A percentile compares a stretch with the other conserved stretches of the same genome.
Evolutionary conservation across 768 basidiomycete genomes (phyloP).

Genomic region (Termitomyces sp.): DNA sequence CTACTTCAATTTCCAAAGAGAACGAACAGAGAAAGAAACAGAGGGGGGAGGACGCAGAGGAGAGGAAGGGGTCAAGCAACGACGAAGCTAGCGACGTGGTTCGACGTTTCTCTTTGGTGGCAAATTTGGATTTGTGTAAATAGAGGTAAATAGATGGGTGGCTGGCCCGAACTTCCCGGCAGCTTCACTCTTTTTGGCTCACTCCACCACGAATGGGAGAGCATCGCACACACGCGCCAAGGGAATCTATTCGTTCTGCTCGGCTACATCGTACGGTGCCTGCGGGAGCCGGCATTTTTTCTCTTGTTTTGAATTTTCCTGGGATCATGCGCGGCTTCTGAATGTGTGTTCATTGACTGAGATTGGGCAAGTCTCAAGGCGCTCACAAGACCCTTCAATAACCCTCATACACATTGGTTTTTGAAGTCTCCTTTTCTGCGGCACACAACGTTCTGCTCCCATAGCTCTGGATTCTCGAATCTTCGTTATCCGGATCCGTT

Average conservation of each 20-base stretch:
- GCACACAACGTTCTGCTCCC: not conserved
- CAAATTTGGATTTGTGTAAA: slow-evolving; percentile 21
- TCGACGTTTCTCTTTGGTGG: slow-evolving; percentile 13
- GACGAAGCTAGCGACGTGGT: slow-evolving; percentile 18
- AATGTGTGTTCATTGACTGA: too few species aligned
- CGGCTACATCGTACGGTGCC: not conserved
- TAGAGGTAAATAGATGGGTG: slow-evolving; percentile 18
- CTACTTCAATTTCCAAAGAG: not conserved
- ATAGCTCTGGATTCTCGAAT: not conserved
- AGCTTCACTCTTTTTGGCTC: not conserved
- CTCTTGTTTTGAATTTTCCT: not conserved
- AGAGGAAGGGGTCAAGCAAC: slow-evolving; percentile 3
- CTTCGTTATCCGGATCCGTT: not conserved
- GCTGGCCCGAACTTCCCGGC: slow-evolving; percentile 3
- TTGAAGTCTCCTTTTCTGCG: not conserved
- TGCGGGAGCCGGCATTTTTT: not conserved
- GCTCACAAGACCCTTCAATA: not conserved
- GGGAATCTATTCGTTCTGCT: not conserved
- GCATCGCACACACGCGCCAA: too few species aligned
- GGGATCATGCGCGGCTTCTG: not conserved
- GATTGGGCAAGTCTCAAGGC: not conserved
- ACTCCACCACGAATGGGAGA: not conserved
- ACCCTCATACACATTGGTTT: too few species aligned
- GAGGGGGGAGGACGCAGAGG: not conserved
- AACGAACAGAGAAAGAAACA: not conserved